Evolutionary conservation across 2,329 filamentous ascomycete species (phyloP).

Genomic region (Colletotrichum australisinense): DNA sequence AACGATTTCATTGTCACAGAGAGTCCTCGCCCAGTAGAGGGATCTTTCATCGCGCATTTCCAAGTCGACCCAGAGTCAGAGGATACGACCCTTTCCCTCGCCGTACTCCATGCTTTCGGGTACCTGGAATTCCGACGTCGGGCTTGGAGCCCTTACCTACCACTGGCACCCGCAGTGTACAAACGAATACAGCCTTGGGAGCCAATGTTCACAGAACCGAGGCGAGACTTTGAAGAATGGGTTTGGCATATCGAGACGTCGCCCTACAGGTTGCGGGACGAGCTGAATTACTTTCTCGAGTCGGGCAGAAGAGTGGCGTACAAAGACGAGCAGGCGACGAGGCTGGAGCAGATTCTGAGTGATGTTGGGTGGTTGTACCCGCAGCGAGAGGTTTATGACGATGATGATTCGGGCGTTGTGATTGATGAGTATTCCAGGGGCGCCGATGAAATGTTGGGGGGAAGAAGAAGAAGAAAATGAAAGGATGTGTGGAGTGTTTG

Average conservation of each 20-base stretch:
- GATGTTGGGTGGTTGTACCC: slow-evolving; percentile 31
- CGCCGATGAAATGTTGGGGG: not conserved
- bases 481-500: no score
- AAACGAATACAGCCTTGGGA: slow-evolving; percentile 36
- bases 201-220: slow-evolving; percentile 9
- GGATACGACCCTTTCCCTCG: slow-evolving; percentile 38
- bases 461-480: not conserved
- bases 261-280: slow-evolving; percentile 31
- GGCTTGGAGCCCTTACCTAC: slow-evolving; percentile 38
- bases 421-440: not conserved
- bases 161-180: slow-evolving; percentile 29
- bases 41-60: not conserved
- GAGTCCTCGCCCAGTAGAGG: not conserved
- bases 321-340: slow-evolving; percentile 34
- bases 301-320: slow-evolving; percentile 34
- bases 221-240: slow-evolving; percentile 28
- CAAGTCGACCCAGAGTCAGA: slow-evolving; percentile 12
- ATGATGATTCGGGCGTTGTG: not conserved
- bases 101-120: slow-evolving; percentile 41
- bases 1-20: slow-evolving; percentile 1
- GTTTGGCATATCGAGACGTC: slow-evolving; percentile 30
- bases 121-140: slow-evolving; percentile 38
- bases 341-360: slow-evolving; percentile 31
- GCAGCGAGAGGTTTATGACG: not conserved
- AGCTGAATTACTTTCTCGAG: slow-evolving; percentile 36